Percentiles rank a stretch among this genome's conserved stretches.
Conservation (phyloP, 164 flowering plant genomes). For the Litsea cubeba region DNA sequence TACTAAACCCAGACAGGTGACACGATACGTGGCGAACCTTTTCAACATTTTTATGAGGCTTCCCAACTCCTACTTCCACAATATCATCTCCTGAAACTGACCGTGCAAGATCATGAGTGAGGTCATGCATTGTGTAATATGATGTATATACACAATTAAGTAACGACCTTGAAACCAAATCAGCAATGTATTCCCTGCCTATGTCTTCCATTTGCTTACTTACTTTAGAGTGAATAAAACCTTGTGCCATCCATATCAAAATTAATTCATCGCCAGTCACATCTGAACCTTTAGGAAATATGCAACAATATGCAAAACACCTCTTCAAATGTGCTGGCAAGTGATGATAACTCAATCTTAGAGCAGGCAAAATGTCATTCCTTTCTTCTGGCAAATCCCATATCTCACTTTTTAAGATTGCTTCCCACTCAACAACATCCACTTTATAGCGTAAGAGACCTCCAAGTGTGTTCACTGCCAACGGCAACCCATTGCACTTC, state of each 20-base stretch:
- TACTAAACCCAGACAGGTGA: neutral
- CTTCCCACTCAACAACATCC: neutral
- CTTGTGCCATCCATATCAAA: constrained; percentile 14
- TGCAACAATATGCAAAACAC: constrained; percentile 16
- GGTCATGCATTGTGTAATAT: constrained; percentile 5
- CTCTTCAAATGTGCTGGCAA: constrained; percentile 14
- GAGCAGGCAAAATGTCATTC: neutral
- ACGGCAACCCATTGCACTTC: neutral
- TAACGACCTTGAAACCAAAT: constrained; percentile 6
- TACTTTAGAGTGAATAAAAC: neutral
- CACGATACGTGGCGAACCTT: neutral
- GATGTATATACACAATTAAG: neutral
- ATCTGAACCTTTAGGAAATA: constrained; percentile 13
- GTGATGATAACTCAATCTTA: constrained; percentile 11
- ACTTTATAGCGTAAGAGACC: neutral
- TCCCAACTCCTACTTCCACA: neutral
- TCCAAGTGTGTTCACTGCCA: neutral
- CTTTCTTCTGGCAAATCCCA: neutral
- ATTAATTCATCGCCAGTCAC: constrained; percentile 8
- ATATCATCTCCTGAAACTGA: neutral
- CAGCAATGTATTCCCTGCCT: constrained; percentile 1
- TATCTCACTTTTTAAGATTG: neutral
- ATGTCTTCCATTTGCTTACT: constrained; percentile 2
- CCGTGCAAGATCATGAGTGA: neutral
- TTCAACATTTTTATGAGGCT: neutral